A percentile compares a stretch with the other conserved stretches of the same genome.
Conservation (phyloP, 805 yeast species). For the Lachancea sp. region DNA sequence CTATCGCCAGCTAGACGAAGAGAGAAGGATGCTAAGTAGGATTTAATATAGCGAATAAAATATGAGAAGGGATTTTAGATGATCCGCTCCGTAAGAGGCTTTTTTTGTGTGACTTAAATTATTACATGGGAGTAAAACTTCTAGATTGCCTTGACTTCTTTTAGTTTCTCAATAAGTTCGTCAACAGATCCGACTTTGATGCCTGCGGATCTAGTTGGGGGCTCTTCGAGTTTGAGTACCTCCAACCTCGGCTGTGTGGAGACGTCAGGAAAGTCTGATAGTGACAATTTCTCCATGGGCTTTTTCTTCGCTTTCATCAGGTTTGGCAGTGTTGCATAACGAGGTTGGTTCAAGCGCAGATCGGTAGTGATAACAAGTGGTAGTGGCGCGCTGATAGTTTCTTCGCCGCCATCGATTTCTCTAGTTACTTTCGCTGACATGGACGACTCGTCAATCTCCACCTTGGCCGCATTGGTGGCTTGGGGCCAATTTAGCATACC, state of each 20-base stretch:
- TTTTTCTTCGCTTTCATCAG: constrained; percentile 98
- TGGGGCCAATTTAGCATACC: constrained; percentile 94
- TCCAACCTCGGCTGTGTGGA: constrained; percentile 60
- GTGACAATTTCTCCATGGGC: constrained; percentile 65
- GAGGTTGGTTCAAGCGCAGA: constrained; percentile 87
- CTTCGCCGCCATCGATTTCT: constrained; percentile 95
- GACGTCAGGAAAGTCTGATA: constrained; percentile 53
- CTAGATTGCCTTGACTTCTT: constrained; percentile 65
- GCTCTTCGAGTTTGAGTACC: constrained; percentile 72
- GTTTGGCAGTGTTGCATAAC: constrained; percentile 93
- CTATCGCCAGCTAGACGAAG: constrained; percentile 17
- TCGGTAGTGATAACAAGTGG: constrained; percentile 91
- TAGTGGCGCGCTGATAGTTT: constrained; percentile 65
- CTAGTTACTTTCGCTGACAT: constrained; percentile 62
- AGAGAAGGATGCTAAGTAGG: not conserved
- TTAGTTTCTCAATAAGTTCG: constrained; percentile 71
- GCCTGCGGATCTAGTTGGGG: constrained; percentile 77
- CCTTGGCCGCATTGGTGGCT: constrained; percentile 90
- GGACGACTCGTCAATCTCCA: constrained; percentile 47
- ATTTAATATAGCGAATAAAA: too few species aligned
- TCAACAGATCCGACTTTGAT: constrained; percentile 74
- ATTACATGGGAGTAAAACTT: constrained; percentile 9
- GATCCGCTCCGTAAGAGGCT: not conserved
- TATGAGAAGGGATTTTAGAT: too few species aligned
- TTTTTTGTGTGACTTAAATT: constrained; percentile 1